A percentile compares a stretch with the other conserved stretches of the same genome.
phyloP scores from a whole-genome alignment of 345 rosid genomes.

The Eucalyptus sp. region DNA sequence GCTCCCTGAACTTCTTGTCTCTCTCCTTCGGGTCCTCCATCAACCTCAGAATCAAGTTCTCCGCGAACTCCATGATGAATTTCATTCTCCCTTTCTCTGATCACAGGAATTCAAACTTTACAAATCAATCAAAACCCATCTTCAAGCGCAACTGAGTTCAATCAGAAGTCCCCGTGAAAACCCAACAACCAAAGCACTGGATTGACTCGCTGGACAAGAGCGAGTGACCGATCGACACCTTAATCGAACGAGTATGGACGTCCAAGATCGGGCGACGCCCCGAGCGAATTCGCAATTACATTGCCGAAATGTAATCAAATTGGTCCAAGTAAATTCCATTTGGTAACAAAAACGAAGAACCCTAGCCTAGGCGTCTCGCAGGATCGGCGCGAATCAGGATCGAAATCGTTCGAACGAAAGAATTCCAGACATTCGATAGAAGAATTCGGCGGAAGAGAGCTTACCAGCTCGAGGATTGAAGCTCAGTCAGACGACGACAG shows the following conservation, averaged over 20 bases:
- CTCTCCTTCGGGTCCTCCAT: slow-evolving; percentile 98
- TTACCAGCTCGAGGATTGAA: not conserved
- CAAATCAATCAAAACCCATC: not conserved
- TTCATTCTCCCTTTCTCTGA: slow-evolving; percentile 28
- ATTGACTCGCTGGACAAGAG: not conserved
- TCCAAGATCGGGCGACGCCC: not conserved
- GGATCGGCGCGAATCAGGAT: not conserved
- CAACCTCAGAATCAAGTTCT: slow-evolving; percentile 68
- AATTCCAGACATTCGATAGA: not conserved
- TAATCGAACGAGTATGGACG: not conserved
- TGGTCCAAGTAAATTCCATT: not conserved
- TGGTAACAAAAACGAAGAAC: not conserved
- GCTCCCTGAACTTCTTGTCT: slow-evolving; percentile 76
- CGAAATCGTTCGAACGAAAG: not conserved
- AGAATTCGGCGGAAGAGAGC: not conserved
- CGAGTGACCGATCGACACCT: not conserved
- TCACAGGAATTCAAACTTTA: not conserved
- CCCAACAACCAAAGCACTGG: not conserved
- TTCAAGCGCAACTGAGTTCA: not conserved
- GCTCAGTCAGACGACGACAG: not conserved
- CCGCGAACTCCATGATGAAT: slow-evolving; percentile 92
- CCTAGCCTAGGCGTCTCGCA: not conserved
- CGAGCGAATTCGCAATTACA: not conserved
- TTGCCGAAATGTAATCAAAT: not conserved
- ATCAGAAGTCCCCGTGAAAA: not conserved